Conservation (phyloP, 305 asterid species). For the Fraxinus baroniana region DNA sequence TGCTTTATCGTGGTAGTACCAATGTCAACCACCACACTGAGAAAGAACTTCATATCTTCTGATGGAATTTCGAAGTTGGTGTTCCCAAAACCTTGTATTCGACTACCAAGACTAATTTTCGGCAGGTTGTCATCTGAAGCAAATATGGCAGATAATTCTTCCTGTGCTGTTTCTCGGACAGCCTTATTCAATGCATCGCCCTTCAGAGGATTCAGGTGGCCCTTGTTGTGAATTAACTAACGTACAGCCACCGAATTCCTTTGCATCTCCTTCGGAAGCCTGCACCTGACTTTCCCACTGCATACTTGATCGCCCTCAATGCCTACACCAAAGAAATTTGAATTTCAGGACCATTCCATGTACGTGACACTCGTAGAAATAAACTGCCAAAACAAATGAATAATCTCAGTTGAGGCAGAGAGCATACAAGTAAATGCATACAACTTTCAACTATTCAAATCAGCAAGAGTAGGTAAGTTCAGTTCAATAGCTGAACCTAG, state of each 20-base stretch:
- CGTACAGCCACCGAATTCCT: constrained; percentile 84
- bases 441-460: no score
- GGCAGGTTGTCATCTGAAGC: constrained; percentile 64
- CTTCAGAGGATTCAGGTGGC: constrained; percentile 85
- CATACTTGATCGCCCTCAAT: constrained; percentile 78
- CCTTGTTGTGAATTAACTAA: constrained; percentile 86
- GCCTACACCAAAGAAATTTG: constrained; percentile 44
- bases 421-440: constrained; percentile 4
- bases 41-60: constrained; percentile 79
- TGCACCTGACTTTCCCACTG: constrained; percentile 87
- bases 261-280: constrained; percentile 96
- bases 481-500: no score
- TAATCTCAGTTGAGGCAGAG: background rate
- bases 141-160: constrained; percentile 77
- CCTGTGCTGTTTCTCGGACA: constrained; percentile 93
- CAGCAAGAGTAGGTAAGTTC: no score
- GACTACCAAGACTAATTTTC: constrained; percentile 71
- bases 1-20: constrained; percentile 89
- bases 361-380: no score
- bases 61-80: constrained; percentile 66
- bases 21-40: constrained; percentile 82
- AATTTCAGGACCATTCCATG: no score
- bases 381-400: background rate
- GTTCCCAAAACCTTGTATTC: constrained; percentile 88
- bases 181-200: constrained; percentile 91